Evolutionary conservation across 257 asterid species (phyloP).

Genomic region (Solanum habrochaites): DNA sequence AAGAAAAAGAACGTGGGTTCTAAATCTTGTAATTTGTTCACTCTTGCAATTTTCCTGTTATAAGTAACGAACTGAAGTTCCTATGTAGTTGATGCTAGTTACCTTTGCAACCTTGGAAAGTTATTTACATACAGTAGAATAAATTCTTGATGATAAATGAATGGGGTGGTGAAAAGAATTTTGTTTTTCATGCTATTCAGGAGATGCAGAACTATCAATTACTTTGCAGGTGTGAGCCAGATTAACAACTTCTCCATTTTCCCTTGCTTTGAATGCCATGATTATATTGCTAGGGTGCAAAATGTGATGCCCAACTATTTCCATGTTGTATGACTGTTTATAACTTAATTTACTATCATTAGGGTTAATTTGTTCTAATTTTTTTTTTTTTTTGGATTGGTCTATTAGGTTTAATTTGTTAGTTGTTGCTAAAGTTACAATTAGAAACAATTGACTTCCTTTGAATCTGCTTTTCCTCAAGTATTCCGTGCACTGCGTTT

Average conservation of each 20-base stretch:
- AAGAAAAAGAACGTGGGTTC: not conserved
- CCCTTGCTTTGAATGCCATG: not conserved
- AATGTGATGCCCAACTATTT: too few relatives aligned
- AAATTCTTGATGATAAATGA: not conserved
- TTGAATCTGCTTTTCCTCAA: not conserved
- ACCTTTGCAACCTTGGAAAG: not conserved
- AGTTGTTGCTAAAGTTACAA: not conserved
- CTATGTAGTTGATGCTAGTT: not conserved
- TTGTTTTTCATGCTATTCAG: not conserved
- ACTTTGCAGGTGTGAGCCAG: not conserved
- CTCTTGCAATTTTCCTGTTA: not conserved
- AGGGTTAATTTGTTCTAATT: not conserved
- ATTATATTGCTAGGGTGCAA: too few relatives aligned
- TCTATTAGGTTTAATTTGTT: not conserved
- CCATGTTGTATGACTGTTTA: too few relatives aligned
- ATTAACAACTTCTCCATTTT: not conserved
- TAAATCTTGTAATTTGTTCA: not conserved
- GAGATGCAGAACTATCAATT: not conserved
- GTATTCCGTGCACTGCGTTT: not conserved
- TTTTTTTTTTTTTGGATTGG: not conserved
- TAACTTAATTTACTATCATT: too few relatives aligned
- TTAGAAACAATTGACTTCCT: not conserved
- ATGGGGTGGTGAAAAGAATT: not conserved
- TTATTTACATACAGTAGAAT: not conserved
- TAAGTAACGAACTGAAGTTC: not conserved